Evolutionary conservation across 2,329 filamentous ascomycete species (phyloP), one percentile per base, ranked within the genome.

Genomic region (Clonostachys rosea): DNA sequence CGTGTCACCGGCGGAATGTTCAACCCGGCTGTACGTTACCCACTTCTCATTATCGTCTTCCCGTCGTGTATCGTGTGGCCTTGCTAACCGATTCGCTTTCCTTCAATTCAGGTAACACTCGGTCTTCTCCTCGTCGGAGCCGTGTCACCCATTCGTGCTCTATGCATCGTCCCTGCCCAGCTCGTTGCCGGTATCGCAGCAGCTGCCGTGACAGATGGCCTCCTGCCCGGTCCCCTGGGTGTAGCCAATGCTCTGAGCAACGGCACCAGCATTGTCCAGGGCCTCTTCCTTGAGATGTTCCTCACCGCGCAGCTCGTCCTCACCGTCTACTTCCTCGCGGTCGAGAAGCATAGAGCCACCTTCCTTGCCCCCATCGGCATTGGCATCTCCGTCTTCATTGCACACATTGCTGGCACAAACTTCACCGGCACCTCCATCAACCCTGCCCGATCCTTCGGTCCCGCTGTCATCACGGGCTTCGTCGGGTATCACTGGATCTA

Each of bases 351-450:
- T 57, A 79, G 80, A 40, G 79, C 81, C 4, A 89, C 84, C 0
- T 87, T 76, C 55, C 64, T 88, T 2, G 85, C 84, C 0, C 85
- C 86, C 0, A 65, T 89, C 1, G 84, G 81, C 3, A 87, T 89
- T 51, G 86, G 86, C 0, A 60, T 88, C 5, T 68, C 83, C 0
- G 70, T 89, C 30, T 88, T 89, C 58, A 72, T 88, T 20, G 66
- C 64, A 3, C 59, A 73, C 54, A 59, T 71, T 35, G 50, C 52
- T n/a, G 53, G 62, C 40, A 58, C 65, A 4, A 60, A 62, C 45
- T 73, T 67, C 39, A 73, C 71, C 2, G 68, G 68, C 10, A 68
- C 66, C 33, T 65, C 63, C 9, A 53, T 73, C 30, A 75, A 76
- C 47, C 73, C 73, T 0, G 70, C 70, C 0, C 63, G 73, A n/a